Conservation (phyloP, 345 rosid species). For the sweet orange (Citrus sinensis) region DNA sequence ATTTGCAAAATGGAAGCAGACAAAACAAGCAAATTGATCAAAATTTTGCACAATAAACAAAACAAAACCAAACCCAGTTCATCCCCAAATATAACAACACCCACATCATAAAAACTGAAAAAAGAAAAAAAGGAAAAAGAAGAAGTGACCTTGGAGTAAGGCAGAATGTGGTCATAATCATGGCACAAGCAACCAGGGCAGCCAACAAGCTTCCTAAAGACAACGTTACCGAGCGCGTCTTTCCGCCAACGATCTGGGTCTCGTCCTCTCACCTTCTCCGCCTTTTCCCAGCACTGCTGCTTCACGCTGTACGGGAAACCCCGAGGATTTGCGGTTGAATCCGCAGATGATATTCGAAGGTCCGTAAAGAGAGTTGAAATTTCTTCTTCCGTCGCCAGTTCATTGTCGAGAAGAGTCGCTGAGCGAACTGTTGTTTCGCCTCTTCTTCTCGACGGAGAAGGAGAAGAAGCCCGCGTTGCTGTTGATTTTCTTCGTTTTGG, state of each 20-base stretch:
- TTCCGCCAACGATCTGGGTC: constrained; percentile 87
- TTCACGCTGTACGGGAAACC: constrained; percentile 83
- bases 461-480: constrained; percentile 26
- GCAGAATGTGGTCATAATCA: constrained; percentile 90
- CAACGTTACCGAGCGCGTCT: constrained; percentile 77
- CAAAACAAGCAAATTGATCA: not conserved
- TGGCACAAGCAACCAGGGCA: constrained; percentile 98
- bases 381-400: constrained; percentile 26
- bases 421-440: constrained; percentile 37
- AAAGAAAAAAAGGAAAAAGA: not conserved
- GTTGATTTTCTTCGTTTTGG: constrained; percentile 23
- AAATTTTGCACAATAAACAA: not conserved
- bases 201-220: constrained; percentile 87
- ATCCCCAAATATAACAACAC: not conserved
- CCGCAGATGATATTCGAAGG: constrained; percentile 31
- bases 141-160: constrained; percentile 79
- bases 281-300: constrained; percentile 97
- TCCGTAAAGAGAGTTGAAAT: constrained; percentile 36
- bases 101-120: not conserved
- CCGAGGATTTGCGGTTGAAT: constrained; percentile 56
- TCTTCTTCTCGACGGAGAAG: constrained; percentile 35
- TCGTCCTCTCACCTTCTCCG: constrained; percentile 81
- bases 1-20: not conserved
- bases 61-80: not conserved
- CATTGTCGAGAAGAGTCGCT: constrained; percentile 45